Evolutionary conservation across 192 early-diverging fungal species (phyloP).

Genomic region (Dissophora globulifera): DNA sequence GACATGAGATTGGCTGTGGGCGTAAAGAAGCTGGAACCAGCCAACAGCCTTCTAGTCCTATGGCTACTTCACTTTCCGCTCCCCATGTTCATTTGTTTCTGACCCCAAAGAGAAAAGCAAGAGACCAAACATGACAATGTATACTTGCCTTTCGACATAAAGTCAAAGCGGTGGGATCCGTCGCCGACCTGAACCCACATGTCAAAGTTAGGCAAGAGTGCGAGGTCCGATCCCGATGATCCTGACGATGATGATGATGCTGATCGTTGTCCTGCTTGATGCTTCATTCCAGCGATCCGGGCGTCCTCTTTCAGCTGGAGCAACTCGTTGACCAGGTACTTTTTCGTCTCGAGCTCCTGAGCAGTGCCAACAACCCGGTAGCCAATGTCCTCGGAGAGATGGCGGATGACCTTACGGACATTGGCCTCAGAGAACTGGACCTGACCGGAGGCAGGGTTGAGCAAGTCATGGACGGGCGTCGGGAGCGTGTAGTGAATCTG

Average conservation of each 20-base stretch:
- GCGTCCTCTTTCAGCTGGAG: constrained; percentile 50
- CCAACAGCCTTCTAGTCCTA: too few species aligned
- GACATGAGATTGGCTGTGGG: too few species aligned
- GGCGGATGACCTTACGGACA: constrained; percentile 59
- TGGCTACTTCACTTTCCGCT: too few species aligned
- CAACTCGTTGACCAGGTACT: constrained; percentile 20
- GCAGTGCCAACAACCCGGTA: constrained; percentile 66
- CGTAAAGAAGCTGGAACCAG: too few species aligned
- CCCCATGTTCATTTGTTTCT: background rate
- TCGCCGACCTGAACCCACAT: constrained; percentile 68
- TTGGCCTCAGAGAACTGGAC: constrained; percentile 66
- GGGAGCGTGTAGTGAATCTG: constrained; percentile 33
- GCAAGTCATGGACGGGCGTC: constrained; percentile 24
- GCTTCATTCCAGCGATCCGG: constrained; percentile 37
- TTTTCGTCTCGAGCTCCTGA: constrained; percentile 46
- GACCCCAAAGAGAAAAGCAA: background rate
- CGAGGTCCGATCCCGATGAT: constrained; percentile 27
- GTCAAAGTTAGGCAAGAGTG: constrained; percentile 63
- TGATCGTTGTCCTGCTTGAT: constrained; percentile 14
- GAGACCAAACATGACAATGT: background rate
- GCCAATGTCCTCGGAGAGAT: constrained; percentile 65
- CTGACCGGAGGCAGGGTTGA: constrained; percentile 35
- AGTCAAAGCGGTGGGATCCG: constrained; percentile 77
- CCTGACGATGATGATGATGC: constrained; percentile 36
- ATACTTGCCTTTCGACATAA: constrained; percentile 74